Evolutionary conservation across 441 rosid genomes (phyloP).

Genomic region (Manihot esculenta): DNA sequence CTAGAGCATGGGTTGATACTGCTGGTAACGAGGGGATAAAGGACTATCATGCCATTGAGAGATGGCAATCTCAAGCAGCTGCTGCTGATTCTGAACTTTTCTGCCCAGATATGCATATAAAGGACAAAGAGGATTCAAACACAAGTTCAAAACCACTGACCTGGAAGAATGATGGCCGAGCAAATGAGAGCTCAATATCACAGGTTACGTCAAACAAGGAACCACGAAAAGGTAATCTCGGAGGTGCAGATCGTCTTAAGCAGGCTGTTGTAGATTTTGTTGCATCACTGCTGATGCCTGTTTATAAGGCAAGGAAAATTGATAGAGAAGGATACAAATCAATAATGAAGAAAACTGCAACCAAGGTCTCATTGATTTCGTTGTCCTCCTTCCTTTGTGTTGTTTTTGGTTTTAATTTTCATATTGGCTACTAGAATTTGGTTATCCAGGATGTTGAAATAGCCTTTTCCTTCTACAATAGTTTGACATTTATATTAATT

Average conservation of each 20-base stretch:
- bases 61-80: slow-evolving; percentile 99
- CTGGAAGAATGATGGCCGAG: slow-evolving; percentile 63
- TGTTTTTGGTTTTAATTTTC: slow-evolving; percentile 17
- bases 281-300: slow-evolving; percentile 98
- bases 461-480: background rate
- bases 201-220: slow-evolving; percentile 83
- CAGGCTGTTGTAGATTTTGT: slow-evolving; percentile 96
- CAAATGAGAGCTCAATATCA: slow-evolving; percentile 84
- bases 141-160: slow-evolving; percentile 65
- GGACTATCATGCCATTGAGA: slow-evolving; percentile 93
- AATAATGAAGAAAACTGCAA: slow-evolving; percentile 98
- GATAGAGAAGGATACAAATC: slow-evolving; percentile 96
- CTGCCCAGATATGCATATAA: slow-evolving; percentile 51
- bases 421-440: background rate
- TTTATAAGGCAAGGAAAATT: slow-evolving; percentile 94
- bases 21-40: slow-evolving; percentile 87
- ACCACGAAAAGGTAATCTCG: slow-evolving; percentile 44
- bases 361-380: slow-evolving; percentile 63
- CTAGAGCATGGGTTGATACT: slow-evolving; percentile 96
- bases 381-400: slow-evolving; percentile 2
- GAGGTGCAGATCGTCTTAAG: slow-evolving; percentile 81
- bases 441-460: slow-evolving; percentile 4
- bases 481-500: slow-evolving; percentile 21
- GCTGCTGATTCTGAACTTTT: slow-evolving; percentile 93
- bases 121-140: slow-evolving; percentile 87